Evolutionary conservation across 1,284 basidiomycete species (phyloP), one percentile per base, ranked within the genome.

Genomic region (Ustilago sp.): DNA sequence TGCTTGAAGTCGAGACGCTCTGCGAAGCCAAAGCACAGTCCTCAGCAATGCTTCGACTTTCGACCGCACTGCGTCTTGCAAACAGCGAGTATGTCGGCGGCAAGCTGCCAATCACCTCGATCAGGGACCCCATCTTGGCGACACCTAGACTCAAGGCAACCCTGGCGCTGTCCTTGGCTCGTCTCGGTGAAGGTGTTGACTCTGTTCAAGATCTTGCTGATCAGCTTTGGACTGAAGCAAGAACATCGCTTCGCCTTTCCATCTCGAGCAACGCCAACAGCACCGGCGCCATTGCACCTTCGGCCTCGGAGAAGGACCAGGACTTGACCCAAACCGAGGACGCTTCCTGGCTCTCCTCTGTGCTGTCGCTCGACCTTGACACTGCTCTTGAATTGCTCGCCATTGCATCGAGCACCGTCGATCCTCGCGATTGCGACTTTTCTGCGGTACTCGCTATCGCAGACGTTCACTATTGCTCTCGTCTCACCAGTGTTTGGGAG

Each of bases 1-100:
- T 82, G 0, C 60, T 82, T 7, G 80, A 82, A 55, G 74, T 82
- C 36, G 80, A 82, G 63, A 81, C 79, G 0, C 56, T 72, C 23
- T 71, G 75, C 50, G 71, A 70, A 35, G 59, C 38, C 34, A 65
- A 68, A 38, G 68, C 80, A 8, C 74, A 80, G 43, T 35, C 74
- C 9, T 74, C 77, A 4, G 65, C 64, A 11, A 35, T 80, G 39
- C 72, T 77, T 4, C 71, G 80, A 35, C 63, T 81, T 12, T 65
- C 80, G 56, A 81, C 79, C 1, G 64, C 76, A 7, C 65, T 82
- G 31, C 71, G 62, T 17, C 68, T 82, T 1, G 64, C 72, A 41
- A 74, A 78, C 68, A 66, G 62, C 57, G 69, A 60, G 43, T 50
- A 63, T 43, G 48, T 59, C n/a, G 43, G 70, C 17, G 55, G 47